Base-by-base conservation (phyloP, 2,329 filamentous ascomycete species). In the Xylariomycetidae sp. region DNA sequence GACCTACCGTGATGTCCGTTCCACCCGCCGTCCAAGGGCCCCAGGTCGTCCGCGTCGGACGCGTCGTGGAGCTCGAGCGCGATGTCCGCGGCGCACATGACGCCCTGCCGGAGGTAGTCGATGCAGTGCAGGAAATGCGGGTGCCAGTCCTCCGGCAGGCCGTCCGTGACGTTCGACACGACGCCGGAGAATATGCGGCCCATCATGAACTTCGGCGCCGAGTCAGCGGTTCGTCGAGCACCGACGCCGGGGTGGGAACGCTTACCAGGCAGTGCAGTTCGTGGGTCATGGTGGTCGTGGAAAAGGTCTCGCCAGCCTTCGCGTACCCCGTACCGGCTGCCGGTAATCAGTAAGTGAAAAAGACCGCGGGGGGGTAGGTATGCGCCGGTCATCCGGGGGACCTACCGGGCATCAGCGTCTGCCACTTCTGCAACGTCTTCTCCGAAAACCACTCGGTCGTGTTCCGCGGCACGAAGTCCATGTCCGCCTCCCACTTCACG, bases 271-370 rank as follows among this genome's bases (percentile, higher is more conserved):
- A 61, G 46, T 60, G 58, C 31, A 60, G 46, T 38, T 60, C 54
- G 40, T 60, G 58, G 2, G 58, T 60, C 32, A 60, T 49, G 5
- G 57, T 57, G 3, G 57, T 59, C 24, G 57, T 60, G 35, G 57
- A 61, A 34, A 60, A 58, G 6, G 55, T 56, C 48, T 56, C 53
- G 31, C 57, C 54, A 15, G 48, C 46, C 44, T 50, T 55, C n/a
- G 56, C 56, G 44, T 56, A 61, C 29, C 59, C 58, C 39, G 60
- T 58, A 33, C 59, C 59, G 20, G 44, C 49, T 55, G n/a, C n/a
- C n/a, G n/a, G n/a, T n/a, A n/a, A n/a, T n/a, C n/a, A n/a, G n/a
- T n/a, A n/a, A n/a, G n/a, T n/a, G n/a, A 8, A 7, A 23, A 12
- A 23, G 8, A 12, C 20, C 8, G 7, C 20, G 12, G 20, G 20